Evolutionary conservation across 495 filamentous ascomycete species (phyloP), one percentile per base, ranked within the genome.

Genomic region (Podospora comata): DNA sequence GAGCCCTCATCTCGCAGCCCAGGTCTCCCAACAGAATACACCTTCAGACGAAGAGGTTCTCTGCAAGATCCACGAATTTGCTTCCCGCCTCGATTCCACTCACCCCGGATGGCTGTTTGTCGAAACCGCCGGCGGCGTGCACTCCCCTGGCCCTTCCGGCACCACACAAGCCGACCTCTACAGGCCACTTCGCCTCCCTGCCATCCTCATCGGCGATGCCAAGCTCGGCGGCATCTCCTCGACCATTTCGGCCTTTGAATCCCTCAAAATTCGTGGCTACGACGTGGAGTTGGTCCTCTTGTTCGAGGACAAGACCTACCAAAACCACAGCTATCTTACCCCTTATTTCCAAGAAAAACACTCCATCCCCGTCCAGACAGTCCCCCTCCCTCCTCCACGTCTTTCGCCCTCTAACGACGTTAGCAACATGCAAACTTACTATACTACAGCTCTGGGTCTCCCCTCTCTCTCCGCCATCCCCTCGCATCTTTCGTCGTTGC

Each of bases 81-180:
- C 86, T 79, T 56, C 77, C 85, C 55, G 77, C 73, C 62, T 73
- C 67, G 68, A 86, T 78, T 78, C 81, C 78, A 34, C 71, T 57
- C 62, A 77, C 58, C 69, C 61, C 2, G 80, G 80, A 1, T 82
- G 78, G 70, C 67, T 88, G 2, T 78, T 94, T 34, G 80, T 94
- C 44, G 91, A 94, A 75, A 93, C 91, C 1, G 91, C 91, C 0
- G 91, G 91, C 4, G 91, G 91, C 11, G 87, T 91, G 0, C 85
- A 92, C 72, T 92, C 90, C 1, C 91, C 91, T 0, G 84, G 85
- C 2, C 90, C 90, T 13, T 89, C 86, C 65, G 90, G 89, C n/a
- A 88, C 81, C 30, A 89, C 88, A 0, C 91, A 94, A 72, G 90
- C 88, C 5, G 90, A 94, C 71, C 76, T 92, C 30, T 94, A 91